Base-by-base conservation (phyloP, 345 rosid genomes). In the Salix koriyanagi region DNA sequence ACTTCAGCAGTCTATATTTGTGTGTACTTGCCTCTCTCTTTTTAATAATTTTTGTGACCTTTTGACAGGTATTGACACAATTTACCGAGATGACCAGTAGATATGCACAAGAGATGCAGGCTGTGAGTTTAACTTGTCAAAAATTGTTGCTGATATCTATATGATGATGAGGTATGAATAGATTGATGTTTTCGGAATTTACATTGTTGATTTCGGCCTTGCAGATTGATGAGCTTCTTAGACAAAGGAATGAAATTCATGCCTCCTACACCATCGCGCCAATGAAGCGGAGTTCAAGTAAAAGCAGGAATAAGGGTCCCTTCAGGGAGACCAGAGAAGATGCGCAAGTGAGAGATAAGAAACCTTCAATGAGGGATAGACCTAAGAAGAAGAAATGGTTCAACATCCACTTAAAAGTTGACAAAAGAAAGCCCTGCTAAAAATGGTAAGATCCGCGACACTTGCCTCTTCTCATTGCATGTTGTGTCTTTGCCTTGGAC, bases 61-160 rank as follows among this genome's bases (percentile, higher is more conserved):
- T 66, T 76, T 77, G 52, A 64, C 87, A 91, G 96, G 98, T 96
- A 28, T 84, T 94, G 67, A 84, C 89, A 75, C 98, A 92, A 74
- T 96, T 96, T 81, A 87, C 97, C 0, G 93, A 92, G 83, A 94
- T 96, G 97, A 96, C 98, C 21, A 81, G 89, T 83, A 86, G 95
- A 86, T 96, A 94, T 72, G 87, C 99, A 4, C 91, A 86, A 76
- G 99, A 96, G 82, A 96, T 96, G 97, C 94, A 94, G 85, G 88
- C 86, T 67, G 99, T 91, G 75, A 85, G 96, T 84, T 83, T 68
- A 68, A 50, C 73, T 7, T 5, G 62, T 70, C 26, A 52, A 42
- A 52, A 28, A 65, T 30, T 71, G 79, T 67, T 19, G 64, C 44
- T 32, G 58, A 65, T 36, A 26, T 32, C 71, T 32, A 39, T 62